These are phyloP conservation scores for Evernia prunastri DNA, from an alignment of 495 filamentous ascomycete species.

Conservation along the genomic window DNA sequence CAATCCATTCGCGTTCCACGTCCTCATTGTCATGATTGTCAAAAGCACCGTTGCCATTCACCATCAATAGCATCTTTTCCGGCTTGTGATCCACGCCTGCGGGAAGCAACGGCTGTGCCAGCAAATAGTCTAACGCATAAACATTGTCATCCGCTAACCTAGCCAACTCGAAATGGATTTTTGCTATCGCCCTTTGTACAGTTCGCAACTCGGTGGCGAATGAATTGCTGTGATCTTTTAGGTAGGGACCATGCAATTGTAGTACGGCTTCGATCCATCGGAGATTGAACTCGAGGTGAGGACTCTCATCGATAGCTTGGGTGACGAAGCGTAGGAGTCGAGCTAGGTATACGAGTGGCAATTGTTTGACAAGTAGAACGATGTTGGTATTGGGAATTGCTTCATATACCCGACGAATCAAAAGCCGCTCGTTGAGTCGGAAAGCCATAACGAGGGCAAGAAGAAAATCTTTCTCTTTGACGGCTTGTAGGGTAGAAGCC, in stretches of 20 bases:
- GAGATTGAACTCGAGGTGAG: slow-evolving; percentile 89
- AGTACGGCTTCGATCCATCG: slow-evolving; percentile 86
- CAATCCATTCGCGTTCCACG: slow-evolving; percentile 17
- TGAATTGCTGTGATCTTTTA: slow-evolving; percentile 68
- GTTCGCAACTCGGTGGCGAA: slow-evolving; percentile 76
- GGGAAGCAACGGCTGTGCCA: slow-evolving; percentile 25
- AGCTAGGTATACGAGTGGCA: slow-evolving; percentile 82
- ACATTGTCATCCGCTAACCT: slow-evolving; percentile 78
- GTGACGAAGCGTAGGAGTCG: slow-evolving; percentile 80
- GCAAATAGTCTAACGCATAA: slow-evolving; percentile 78
- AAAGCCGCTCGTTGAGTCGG: slow-evolving; percentile 72
- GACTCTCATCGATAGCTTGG: slow-evolving; percentile 76
- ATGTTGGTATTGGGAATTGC: slow-evolving; percentile 71
- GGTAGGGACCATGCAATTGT: slow-evolving; percentile 70
- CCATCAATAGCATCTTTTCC: background rate
- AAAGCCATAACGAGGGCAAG: slow-evolving; percentile 96
- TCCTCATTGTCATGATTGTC: slow-evolving; percentile 6
- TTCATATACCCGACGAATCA: slow-evolving; percentile 81
- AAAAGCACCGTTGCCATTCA: background rate
- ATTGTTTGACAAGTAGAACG: slow-evolving; percentile 63
- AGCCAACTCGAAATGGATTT: slow-evolving; percentile 68
- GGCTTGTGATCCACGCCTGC: background rate
- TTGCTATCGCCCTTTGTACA: slow-evolving; percentile 66
- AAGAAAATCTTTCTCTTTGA: slow-evolving; percentile 72
- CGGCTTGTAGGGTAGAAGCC: slow-evolving; percentile 63